Conservation (phyloP, 345 rosid genomes). For the Aegle marmelos region DNA sequence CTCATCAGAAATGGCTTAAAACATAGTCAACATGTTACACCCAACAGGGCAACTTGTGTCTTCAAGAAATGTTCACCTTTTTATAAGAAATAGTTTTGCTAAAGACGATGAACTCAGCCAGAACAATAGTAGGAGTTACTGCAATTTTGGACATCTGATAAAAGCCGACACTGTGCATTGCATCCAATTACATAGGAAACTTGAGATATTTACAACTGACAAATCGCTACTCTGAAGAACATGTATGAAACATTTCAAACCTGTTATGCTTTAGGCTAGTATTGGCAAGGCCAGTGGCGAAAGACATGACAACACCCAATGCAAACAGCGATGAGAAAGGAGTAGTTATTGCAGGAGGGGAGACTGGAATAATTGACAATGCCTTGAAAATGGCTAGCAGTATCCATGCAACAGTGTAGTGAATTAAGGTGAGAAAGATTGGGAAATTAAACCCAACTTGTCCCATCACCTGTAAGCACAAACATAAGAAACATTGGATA, state of each 20-base stretch:
- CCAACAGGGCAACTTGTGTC: background rate
- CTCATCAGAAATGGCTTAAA: background rate
- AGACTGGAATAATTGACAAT: slow-evolving; percentile 67
- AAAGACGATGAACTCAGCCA: slow-evolving; percentile 70
- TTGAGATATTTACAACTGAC: background rate
- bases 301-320: slow-evolving; percentile 87
- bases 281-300: slow-evolving; percentile 93
- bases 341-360: slow-evolving; percentile 81
- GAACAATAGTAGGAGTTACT: slow-evolving; percentile 89
- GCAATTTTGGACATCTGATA: slow-evolving; percentile 98
- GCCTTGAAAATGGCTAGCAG: slow-evolving; percentile 75
- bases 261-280: slow-evolving; percentile 89
- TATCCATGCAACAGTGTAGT: slow-evolving; percentile 75
- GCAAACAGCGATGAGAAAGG: slow-evolving; percentile 78
- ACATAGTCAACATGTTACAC: background rate
- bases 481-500: background rate
- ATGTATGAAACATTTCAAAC: slow-evolving; percentile 21
- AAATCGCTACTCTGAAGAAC: background rate
- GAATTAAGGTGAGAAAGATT: slow-evolving; percentile 78
- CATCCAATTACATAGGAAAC: slow-evolving; percentile 19
- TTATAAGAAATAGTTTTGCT: slow-evolving; percentile 58
- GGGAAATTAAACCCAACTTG: slow-evolving; percentile 82
- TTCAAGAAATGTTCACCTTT: slow-evolving; percentile 43
- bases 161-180: slow-evolving; percentile 73
- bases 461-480: slow-evolving; percentile 68